Percentiles rank a stretch among this genome's conserved stretches.
These are phyloP conservation scores for Coprinopsis marcescibilis DNA, from an alignment of 768 basidiomycete species.

Conservation along the genomic window DNA sequence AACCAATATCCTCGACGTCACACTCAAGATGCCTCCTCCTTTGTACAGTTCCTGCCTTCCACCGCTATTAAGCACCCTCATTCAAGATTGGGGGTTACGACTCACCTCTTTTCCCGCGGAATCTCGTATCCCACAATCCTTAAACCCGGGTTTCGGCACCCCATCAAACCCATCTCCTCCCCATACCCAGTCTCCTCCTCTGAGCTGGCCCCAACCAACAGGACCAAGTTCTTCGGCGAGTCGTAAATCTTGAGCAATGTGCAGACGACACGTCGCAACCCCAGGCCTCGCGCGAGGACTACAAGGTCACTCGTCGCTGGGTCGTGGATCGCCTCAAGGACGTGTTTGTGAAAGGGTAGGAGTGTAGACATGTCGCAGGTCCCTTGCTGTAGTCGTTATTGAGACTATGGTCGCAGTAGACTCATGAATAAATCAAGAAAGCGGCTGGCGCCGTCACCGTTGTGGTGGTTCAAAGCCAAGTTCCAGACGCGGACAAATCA, in stretches of 20 bases:
- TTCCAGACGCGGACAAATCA: too few species aligned
- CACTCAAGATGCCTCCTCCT: slow-evolving; percentile 81
- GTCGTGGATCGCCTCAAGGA: slow-evolving; percentile 66
- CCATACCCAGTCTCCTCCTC: slow-evolving; percentile 91
- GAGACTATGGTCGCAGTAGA: too few species aligned
- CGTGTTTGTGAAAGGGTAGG: slow-evolving; percentile 62
- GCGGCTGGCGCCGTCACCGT: too few species aligned
- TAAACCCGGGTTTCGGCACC: slow-evolving; percentile 81
- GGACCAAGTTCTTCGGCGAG: slow-evolving; percentile 72
- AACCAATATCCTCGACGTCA: slow-evolving; percentile 90
- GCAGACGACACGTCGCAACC: slow-evolving; percentile 77
- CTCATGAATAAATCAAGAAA: too few species aligned
- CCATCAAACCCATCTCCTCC: slow-evolving; percentile 89
- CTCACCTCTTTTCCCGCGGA: slow-evolving; percentile 69
- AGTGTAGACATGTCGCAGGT: slow-evolving; percentile 49
- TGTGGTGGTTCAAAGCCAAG: too few species aligned
- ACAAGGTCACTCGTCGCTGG: slow-evolving; percentile 68
- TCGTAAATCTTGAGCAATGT: slow-evolving; percentile 92
- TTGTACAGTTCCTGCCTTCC: slow-evolving; percentile 80
- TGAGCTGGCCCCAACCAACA: slow-evolving; percentile 77
- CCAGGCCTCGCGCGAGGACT: slow-evolving; percentile 86
- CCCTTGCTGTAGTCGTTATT: too few species aligned
- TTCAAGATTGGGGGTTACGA: not conserved
- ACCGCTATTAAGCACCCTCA: not conserved
- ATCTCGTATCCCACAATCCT: slow-evolving; percentile 81